Evolutionary conservation across 78 protist species (phyloP).

Genomic region (Dictyostelium purpureum): DNA sequence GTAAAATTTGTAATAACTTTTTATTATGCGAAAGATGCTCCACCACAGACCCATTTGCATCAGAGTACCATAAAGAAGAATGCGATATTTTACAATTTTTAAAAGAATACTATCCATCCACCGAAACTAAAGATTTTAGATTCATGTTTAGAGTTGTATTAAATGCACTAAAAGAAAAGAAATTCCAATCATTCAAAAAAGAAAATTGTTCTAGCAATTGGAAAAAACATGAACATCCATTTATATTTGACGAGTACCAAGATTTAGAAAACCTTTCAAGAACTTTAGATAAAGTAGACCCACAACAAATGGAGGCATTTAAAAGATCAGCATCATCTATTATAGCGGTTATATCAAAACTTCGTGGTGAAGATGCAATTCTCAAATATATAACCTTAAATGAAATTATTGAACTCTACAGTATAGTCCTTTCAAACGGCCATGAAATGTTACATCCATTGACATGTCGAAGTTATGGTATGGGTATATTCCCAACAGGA

Average conservation of each 20-base stretch:
- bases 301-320: conserved; percentile 41
- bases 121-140: conserved; percentile 37
- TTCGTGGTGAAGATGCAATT: neutral
- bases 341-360: neutral
- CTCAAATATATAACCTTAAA: neutral
- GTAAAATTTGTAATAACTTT: conserved; percentile 18
- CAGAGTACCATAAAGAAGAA: conserved; percentile 20
- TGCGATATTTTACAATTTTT: conserved; percentile 31
- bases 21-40: conserved; percentile 5
- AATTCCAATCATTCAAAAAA: neutral
- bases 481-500: conserved; percentile 65
- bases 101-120: conserved; percentile 3
- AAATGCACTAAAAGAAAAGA: neutral
- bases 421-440: conserved; percentile 28
- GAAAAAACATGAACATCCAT: neutral
- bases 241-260: neutral
- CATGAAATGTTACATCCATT: conserved; percentile 60
- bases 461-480: neutral
- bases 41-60: neutral
- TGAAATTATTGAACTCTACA: conserved; percentile 28
- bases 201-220: neutral
- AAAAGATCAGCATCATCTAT: neutral
- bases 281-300: neutral
- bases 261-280: neutral
- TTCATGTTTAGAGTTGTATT: conserved; percentile 38